Conservation (phyloP, 2,329 filamentous ascomycete species). For the Zasmidium angulare region DNA sequence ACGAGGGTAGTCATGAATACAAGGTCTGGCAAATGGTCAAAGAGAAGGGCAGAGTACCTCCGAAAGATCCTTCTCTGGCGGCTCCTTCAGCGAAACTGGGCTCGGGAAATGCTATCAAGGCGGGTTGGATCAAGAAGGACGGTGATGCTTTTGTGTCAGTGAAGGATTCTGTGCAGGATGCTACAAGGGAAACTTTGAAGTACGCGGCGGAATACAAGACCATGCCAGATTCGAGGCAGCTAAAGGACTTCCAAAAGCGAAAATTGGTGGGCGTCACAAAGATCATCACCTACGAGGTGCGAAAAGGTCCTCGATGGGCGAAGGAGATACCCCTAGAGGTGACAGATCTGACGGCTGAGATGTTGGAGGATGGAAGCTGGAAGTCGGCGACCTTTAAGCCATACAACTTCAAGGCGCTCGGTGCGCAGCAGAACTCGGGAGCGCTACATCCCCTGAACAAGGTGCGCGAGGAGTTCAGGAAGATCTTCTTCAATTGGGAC, state of each 20-base stretch:
- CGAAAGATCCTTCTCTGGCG: slow-evolving; percentile 60
- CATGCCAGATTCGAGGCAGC: slow-evolving; percentile 69
- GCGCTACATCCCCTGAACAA: slow-evolving; percentile 70
- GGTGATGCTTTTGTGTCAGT: slow-evolving; percentile 57
- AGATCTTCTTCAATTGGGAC: slow-evolving; percentile 99
- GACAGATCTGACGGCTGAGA: slow-evolving; percentile 91
- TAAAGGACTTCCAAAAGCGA: slow-evolving; percentile 84
- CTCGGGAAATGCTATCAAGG: slow-evolving; percentile 90
- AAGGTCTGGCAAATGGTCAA: slow-evolving; percentile 52
- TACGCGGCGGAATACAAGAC: slow-evolving; percentile 69
- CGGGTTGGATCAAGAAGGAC: slow-evolving; percentile 66
- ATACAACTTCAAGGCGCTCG: slow-evolving; percentile 71
- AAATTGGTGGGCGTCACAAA: slow-evolving; percentile 85
- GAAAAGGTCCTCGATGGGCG: slow-evolving; percentile 85
- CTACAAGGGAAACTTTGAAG: slow-evolving; percentile 72
- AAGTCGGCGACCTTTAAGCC: slow-evolving; percentile 87
- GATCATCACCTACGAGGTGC: slow-evolving; percentile 77
- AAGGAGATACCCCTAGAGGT: slow-evolving; percentile 88
- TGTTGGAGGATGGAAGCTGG: slow-evolving; percentile 86
- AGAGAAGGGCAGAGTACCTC: slow-evolving; percentile 43
- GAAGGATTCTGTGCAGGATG: slow-evolving; percentile 73
- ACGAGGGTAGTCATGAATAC: slow-evolving; percentile 52
- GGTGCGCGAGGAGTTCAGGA: slow-evolving; percentile 90
- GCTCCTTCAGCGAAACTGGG: slow-evolving; percentile 79
- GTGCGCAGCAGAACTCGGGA: slow-evolving; percentile 59